These are phyloP conservation scores for Sarcomyxa edulis DNA, from an alignment of 768 basidiomycete species.

Conservation along the genomic window DNA sequence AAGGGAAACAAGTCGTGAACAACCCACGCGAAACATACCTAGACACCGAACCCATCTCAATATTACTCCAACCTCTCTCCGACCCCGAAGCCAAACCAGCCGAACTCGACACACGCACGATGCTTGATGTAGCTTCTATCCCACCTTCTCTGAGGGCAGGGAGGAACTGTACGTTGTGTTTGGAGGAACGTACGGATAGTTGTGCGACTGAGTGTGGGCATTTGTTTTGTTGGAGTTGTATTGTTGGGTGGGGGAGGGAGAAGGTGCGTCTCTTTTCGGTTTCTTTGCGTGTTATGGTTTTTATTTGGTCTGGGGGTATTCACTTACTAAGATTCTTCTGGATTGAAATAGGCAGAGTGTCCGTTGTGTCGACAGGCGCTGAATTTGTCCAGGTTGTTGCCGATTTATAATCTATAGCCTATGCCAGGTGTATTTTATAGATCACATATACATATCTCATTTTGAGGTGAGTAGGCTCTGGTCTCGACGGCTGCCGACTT, in stretches of 20 bases:
- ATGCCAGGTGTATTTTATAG: too few species aligned
- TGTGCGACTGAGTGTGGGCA: constrained; percentile 88
- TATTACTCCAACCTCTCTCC: constrained; percentile 42
- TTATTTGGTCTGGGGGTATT: constrained; percentile 5
- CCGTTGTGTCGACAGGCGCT: constrained; percentile 81
- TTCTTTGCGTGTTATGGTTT: constrained; percentile 3
- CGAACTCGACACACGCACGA: constrained; percentile 67
- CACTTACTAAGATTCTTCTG: constrained; percentile 2
- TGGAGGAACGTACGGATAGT: constrained; percentile 80
- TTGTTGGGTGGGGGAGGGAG: constrained; percentile 84
- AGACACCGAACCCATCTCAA: constrained; percentile 57
- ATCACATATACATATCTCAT: too few species aligned
- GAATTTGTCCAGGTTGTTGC: constrained; percentile 61
- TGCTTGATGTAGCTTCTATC: constrained; percentile 55
- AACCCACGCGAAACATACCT: constrained; percentile 36
- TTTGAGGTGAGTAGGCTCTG: too few species aligned
- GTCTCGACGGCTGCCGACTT: too few species aligned
- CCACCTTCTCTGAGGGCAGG: constrained; percentile 46
- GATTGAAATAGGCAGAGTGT: constrained; percentile 63
- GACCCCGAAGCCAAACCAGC: constrained; percentile 56
- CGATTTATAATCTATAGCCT: constrained; percentile 77
- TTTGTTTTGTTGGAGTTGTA: constrained; percentile 87
- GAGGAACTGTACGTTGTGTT: constrained; percentile 75
- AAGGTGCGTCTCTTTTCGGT: constrained; percentile 44
- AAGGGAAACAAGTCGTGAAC: constrained; percentile 25